phyloP scores from a whole-genome alignment of 2,329 filamentous ascomycete species.

The Talaromyces atroroseus region DNA sequence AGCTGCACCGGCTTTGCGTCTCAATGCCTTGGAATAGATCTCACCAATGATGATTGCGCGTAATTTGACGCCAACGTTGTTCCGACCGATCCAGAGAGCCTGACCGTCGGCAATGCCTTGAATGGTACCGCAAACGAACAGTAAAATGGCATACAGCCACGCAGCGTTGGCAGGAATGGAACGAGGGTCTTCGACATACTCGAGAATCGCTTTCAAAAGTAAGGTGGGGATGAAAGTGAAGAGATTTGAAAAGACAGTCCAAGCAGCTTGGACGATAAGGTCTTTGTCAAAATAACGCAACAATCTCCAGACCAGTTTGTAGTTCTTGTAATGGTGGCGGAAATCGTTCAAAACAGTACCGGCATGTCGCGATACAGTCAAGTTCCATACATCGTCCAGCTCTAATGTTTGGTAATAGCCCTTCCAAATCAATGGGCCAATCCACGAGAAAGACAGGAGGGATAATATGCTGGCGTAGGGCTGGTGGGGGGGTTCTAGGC shows the following conservation, averaged over 20 bases:
- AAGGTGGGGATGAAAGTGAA: conserved; percentile 90
- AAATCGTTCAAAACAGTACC: conserved; percentile 74
- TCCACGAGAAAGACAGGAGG: conserved; percentile 81
- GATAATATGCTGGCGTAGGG: conserved; percentile 85
- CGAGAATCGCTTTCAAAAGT: conserved; percentile 81
- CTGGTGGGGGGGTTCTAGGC: conserved; percentile 79
- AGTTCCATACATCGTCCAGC: conserved; percentile 84
- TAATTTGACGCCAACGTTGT: conserved; percentile 87
- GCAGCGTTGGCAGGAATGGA: conserved; percentile 75
- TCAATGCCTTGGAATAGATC: conserved; percentile 91
- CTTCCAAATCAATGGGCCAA: conserved; percentile 81
- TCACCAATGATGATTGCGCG: conserved; percentile 95
- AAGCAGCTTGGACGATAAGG: conserved; percentile 70
- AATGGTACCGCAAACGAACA: conserved; percentile 75
- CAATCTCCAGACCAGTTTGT: conserved; percentile 71
- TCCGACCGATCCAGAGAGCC: conserved; percentile 87
- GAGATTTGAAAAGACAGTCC: conserved; percentile 72
- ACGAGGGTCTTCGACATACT: conserved; percentile 83
- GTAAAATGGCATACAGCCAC: conserved; percentile 90
- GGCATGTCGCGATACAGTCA: conserved; percentile 83
- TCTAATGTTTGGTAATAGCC: conserved; percentile 83
- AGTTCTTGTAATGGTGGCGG: conserved; percentile 76
- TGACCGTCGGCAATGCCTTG: conserved; percentile 80
- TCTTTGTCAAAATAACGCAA: conserved; percentile 75
- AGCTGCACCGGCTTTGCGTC: conserved; percentile 78